Evolutionary conservation across 805 yeast genomes (phyloP).

Genomic region (Kodamaea neixiangensis): DNA sequence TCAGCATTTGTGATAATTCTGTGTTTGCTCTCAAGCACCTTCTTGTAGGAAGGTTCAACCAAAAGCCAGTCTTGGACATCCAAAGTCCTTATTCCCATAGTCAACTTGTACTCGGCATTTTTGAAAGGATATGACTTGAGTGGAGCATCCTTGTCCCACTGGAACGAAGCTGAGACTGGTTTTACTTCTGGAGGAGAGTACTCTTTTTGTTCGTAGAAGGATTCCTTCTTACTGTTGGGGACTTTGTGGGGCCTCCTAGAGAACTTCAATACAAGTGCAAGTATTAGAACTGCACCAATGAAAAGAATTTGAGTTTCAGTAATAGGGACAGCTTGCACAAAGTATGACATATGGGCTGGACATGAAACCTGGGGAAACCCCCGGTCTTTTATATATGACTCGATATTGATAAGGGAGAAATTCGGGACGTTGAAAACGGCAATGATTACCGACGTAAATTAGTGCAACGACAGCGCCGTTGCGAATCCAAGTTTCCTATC

Average conservation of each 20-base stretch:
- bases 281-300: not conserved
- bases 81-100: conserved; percentile 54
- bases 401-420: not conserved
- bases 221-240: not conserved
- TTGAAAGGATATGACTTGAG: conserved; percentile 53
- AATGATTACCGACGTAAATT: not conserved
- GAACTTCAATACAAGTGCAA: not conserved
- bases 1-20: conserved; percentile 33
- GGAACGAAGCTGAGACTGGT: conserved; percentile 24
- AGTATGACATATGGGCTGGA: not conserved
- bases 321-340: not conserved
- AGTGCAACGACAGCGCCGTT: not conserved
- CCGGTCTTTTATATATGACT: not conserved
- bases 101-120: conserved; percentile 58
- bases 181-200: not conserved
- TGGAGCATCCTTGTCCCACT: conserved; percentile 27
- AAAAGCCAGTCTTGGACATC: conserved; percentile 43
- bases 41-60: conserved; percentile 36
- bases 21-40: conserved; percentile 27
- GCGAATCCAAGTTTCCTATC: not conserved
- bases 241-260: not conserved
- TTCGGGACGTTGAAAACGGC: not conserved
- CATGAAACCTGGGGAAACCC: not conserved
- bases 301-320: not conserved
- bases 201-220: conserved; percentile 2